These are phyloP conservation scores for Cantharellus cinnabarinus DNA, from an alignment of 768 basidiomycete species.

Conservation along the genomic window DNA sequence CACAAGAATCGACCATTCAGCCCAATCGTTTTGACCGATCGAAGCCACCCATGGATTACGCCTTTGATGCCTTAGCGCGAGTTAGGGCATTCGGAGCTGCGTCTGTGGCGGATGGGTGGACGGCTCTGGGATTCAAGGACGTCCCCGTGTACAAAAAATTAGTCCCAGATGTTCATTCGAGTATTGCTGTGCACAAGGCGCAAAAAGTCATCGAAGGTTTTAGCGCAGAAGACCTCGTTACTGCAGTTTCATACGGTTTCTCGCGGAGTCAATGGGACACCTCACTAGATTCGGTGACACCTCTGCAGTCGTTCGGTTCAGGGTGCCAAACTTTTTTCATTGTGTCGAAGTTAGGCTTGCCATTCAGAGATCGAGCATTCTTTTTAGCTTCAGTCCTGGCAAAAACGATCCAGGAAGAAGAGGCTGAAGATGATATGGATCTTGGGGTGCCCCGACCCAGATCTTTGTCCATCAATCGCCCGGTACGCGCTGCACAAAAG, in stretches of 20 bases:
- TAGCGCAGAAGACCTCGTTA: slow-evolving; percentile 75
- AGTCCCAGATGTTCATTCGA: slow-evolving; percentile 55
- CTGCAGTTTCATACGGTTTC: slow-evolving; percentile 45
- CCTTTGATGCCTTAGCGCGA: slow-evolving; percentile 63
- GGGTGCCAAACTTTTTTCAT: slow-evolving; percentile 52
- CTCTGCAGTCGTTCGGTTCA: slow-evolving; percentile 61
- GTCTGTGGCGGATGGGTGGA: slow-evolving; percentile 44
- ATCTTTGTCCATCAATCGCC: not conserved
- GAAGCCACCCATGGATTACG: slow-evolving; percentile 58
- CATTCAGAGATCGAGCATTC: slow-evolving; percentile 79
- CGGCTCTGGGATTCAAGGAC: slow-evolving; percentile 48
- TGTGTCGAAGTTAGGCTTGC: slow-evolving; percentile 60
- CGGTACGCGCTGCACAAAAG: not conserved
- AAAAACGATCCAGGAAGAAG: slow-evolving; percentile 13
- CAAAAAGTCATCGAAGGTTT: slow-evolving; percentile 85
- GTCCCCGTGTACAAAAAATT: slow-evolving; percentile 55
- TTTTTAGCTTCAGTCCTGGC: slow-evolving; percentile 60
- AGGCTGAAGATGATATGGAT: not conserved
- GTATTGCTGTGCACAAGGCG: slow-evolving; percentile 69
- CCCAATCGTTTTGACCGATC: slow-evolving; percentile 14
- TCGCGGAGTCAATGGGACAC: slow-evolving; percentile 78
- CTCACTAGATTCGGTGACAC: slow-evolving; percentile 44
- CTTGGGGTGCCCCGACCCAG: not conserved
- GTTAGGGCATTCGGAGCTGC: slow-evolving; percentile 48
- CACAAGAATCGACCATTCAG: no score